Evolutionary conservation across 331 rosid genomes (phyloP).

Genomic region (Malus hybrid): DNA sequence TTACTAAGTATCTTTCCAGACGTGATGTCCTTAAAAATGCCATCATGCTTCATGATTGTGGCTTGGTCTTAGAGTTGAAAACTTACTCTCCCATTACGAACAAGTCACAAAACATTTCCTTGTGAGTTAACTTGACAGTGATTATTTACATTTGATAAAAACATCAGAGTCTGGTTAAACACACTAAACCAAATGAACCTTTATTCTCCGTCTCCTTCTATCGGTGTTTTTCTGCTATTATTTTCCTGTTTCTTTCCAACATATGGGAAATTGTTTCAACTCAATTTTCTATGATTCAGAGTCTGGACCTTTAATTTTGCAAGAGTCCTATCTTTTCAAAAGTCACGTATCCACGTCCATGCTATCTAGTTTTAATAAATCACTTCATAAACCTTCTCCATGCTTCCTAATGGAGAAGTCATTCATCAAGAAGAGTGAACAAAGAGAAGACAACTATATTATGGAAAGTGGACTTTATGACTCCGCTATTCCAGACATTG

Average conservation of each 20-base stretch:
- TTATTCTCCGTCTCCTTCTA: not conserved
- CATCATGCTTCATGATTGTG: not conserved
- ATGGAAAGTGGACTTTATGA: not conserved
- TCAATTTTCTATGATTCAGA: not conserved
- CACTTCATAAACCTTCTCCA: not conserved
- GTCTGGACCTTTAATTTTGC: not conserved
- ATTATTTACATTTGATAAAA: not conserved
- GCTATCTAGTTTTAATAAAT: not conserved
- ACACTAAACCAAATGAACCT: not conserved
- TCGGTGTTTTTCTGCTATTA: not conserved
- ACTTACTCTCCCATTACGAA: not conserved
- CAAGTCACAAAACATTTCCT: not conserved
- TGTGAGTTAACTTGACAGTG: not conserved
- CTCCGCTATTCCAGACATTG: not conserved
- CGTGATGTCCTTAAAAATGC: not conserved
- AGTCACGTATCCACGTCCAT: not conserved
- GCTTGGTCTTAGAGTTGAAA: not conserved
- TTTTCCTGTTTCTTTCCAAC: not conserved
- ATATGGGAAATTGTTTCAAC: not conserved
- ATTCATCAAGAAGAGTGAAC: not conserved
- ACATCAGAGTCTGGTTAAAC: not conserved
- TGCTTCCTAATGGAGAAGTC: not conserved
- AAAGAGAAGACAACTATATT: not conserved
- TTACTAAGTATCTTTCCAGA: constrained; percentile 3
- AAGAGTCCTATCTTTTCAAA: not conserved